Base-by-base conservation (phyloP, 2,329 filamentous ascomycete species). In the Cercospora berteroae region DNA sequence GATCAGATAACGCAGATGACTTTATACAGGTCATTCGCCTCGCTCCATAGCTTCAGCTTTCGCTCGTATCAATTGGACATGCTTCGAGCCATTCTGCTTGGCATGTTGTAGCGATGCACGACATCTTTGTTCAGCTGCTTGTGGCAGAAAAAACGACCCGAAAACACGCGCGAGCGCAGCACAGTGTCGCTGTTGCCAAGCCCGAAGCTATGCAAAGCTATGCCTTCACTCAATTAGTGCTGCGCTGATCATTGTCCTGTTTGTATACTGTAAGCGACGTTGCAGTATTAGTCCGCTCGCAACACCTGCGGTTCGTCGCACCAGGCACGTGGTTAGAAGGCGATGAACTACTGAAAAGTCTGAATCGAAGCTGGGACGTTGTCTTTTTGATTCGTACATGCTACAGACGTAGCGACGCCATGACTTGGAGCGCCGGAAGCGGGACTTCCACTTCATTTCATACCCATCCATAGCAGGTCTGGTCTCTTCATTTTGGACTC, bases 331-430 rank as follows among this genome's bases (percentile, higher is more conserved):
- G 48, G 48, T 52, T 16, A 58, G 8, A 20, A 23, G 31, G n/a
- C 18, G n/a, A 20, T 8, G 33, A 20, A 10, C 18, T 13, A 50
- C n/a, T 8, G 6, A 57, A 2, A 18, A 31, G 18, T 23, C 36
- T 42, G 50, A 42, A n/a, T 64, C 65, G 57, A 58, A 67, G 65
- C 62, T 64, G 65, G 61, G 57, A 64, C 61, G 61, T 67, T 64
- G 63, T 64, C 59, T 67, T 61, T 67, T 62, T 67, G 65, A 67
- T 67, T 67, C 65, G 18, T 61, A 67, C 63, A 64, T 64, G 61
- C 61, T 64, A 64, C 61, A 64, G 61, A 57, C 31, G 61, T 64
- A 64, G 61, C 61, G 61, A 58, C 52, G 61, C 61, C 61, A 64
- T 39, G 48, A 64, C 61, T 64, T 56, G 61, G 42, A 52, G 50